Conservation (phyloP, 2,329 filamentous ascomycete species). For the Fusarium sp. region DNA sequence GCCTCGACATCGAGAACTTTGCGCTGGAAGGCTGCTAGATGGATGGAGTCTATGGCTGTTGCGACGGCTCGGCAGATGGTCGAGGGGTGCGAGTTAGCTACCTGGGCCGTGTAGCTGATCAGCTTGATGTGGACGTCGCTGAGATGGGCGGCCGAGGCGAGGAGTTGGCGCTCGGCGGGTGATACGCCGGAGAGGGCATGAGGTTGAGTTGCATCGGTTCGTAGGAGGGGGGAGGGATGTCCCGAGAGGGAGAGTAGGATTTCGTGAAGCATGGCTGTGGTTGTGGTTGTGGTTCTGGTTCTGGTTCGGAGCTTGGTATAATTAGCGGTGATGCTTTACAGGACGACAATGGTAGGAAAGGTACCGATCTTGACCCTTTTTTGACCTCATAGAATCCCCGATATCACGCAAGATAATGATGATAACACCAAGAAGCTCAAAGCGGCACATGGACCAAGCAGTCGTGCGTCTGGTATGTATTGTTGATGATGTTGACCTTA, state of each 20-base stretch:
- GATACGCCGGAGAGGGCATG: slow-evolving; percentile 65
- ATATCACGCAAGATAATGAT: slow-evolving; percentile 59
- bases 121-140: slow-evolving; percentile 81
- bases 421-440: slow-evolving; percentile 61
- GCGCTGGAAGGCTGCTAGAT: slow-evolving; percentile 82
- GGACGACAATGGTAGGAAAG: not conserved
- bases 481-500: not conserved
- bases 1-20: slow-evolving; percentile 88
- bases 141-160: slow-evolving; percentile 79
- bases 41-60: slow-evolving; percentile 76
- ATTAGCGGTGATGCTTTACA: slow-evolving; percentile 20
- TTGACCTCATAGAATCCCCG: slow-evolving; percentile 50
- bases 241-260: slow-evolving; percentile 96
- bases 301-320: slow-evolving; percentile 16
- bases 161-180: slow-evolving; percentile 82
- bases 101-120: slow-evolving; percentile 70
- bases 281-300: slow-evolving; percentile 14
- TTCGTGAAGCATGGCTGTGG: slow-evolving; percentile 86
- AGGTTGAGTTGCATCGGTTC: slow-evolving; percentile 58
- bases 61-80: slow-evolving; percentile 89
- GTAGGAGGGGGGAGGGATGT: slow-evolving; percentile 88
- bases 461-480: not conserved
- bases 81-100: slow-evolving; percentile 77
- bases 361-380: slow-evolving; percentile 43
- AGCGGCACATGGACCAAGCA: slow-evolving; percentile 59